phyloP scores from a whole-genome alignment of 1,284 basidiomycete genomes.

The Ceraceosorus guamensis region DNA sequence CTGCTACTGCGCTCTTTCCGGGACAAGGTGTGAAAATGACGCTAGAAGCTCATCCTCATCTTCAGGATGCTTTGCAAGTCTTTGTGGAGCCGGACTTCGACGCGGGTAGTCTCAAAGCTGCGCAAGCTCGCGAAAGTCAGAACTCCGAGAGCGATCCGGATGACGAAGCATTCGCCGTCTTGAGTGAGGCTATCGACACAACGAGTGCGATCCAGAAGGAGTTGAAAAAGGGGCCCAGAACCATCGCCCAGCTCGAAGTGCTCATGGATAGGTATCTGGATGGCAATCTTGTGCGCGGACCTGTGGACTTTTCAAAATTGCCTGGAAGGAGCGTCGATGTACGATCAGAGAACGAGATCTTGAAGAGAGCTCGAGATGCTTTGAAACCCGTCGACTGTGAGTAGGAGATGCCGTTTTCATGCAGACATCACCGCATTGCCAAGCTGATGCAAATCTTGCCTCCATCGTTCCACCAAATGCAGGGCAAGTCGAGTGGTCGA shows the following conservation, averaged over 20 bases:
- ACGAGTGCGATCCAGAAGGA: background rate
- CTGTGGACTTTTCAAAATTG: conserved; percentile 29
- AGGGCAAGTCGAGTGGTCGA: conserved; percentile 39
- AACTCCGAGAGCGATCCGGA: background rate
- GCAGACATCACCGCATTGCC: too few species aligned
- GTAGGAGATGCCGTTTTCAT: background rate
- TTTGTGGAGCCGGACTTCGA: conserved; percentile 27
- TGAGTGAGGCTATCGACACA: background rate
- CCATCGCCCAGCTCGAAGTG: conserved; percentile 34
- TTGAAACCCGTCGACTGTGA: conserved; percentile 13
- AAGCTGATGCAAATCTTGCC: too few species aligned
- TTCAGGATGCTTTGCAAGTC: conserved; percentile 17
- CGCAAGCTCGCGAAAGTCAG: background rate
- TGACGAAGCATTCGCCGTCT: background rate
- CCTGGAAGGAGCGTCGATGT: conserved; percentile 24
- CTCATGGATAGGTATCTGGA: conserved; percentile 40
- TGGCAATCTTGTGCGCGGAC: conserved; percentile 28
- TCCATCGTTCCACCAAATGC: background rate
- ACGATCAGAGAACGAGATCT: conserved; percentile 27
- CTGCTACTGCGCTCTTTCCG: conserved; percentile 62
- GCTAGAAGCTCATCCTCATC: conserved; percentile 21
- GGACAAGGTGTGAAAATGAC: conserved; percentile 33
- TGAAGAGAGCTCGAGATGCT: conserved; percentile 14
- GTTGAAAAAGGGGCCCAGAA: conserved; percentile 1
- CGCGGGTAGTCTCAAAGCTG: background rate